Percentiles rank a stretch among this genome's conserved stretches.
These are phyloP conservation scores for Vigna trinervia DNA, from an alignment of 306 rosid species.

Conservation along the genomic window DNA sequence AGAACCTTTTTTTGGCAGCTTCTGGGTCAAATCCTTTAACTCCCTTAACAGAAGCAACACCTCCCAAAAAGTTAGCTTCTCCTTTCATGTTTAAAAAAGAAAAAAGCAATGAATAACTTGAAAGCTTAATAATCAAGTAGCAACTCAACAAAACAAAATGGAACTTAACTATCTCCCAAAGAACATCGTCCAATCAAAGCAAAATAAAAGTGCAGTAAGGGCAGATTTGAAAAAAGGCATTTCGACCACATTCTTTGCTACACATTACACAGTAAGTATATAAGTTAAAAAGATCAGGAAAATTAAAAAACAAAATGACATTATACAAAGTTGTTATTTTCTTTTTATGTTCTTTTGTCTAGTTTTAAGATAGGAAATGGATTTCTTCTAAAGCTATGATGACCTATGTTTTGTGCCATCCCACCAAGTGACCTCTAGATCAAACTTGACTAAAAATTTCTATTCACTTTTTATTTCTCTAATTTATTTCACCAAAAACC, in stretches of 20 bases:
- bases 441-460: neutral
- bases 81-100: constrained; percentile 59
- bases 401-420: neutral
- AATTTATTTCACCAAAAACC: neutral
- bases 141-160: constrained; percentile 36
- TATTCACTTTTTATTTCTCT: neutral
- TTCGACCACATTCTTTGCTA: constrained; percentile 2
- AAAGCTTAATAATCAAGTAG: constrained; percentile 37
- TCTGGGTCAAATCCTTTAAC: constrained; percentile 73
- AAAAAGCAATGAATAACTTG: constrained; percentile 31
- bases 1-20: constrained; percentile 89
- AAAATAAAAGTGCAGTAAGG: constrained; percentile 19
- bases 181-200: constrained; percentile 16
- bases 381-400: constrained; percentile 6
- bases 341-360: constrained; percentile 12
- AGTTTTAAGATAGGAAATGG: constrained; percentile 17
- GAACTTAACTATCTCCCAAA: constrained; percentile 13
- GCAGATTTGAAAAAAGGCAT: neutral
- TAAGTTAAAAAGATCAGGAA: neutral
- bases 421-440: neutral
- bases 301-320: constrained; percentile 2
- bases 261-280: constrained; percentile 7
- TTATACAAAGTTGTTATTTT: neutral
- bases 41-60: constrained; percentile 89
- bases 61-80: constrained; percentile 95